A percentile compares a stretch with the other conserved stretches of the same genome.
These are phyloP conservation scores for Fraxinus ornus DNA, from an alignment of 305 asterid genomes.

Conservation along the genomic window DNA sequence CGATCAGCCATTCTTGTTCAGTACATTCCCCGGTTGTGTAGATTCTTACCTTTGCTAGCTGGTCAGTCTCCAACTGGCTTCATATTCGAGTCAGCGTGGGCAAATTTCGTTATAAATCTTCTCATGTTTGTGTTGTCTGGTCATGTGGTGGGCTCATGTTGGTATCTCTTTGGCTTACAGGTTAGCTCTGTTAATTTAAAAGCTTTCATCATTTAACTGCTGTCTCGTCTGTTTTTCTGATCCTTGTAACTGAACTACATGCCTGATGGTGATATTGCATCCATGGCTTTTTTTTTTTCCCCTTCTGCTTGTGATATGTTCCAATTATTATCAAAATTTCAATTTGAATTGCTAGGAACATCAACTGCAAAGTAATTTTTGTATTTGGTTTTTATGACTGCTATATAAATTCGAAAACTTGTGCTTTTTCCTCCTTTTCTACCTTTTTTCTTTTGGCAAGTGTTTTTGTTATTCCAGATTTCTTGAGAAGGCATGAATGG, in stretches of 20 bases:
- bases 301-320: background rate
- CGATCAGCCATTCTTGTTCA: constrained; percentile 51
- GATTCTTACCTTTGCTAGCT: constrained; percentile 56
- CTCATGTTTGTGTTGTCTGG: constrained; percentile 54
- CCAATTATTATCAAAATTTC: background rate
- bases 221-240: background rate
- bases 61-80: constrained; percentile 61
- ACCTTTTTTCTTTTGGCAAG: background rate
- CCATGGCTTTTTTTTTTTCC: background rate
- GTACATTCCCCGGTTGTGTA: constrained; percentile 50
- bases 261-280: background rate
- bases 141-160: constrained; percentile 63
- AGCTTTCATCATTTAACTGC: background rate
- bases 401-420: background rate
- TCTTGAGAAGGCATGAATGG: background rate
- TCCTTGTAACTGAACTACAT: background rate
- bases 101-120: constrained; percentile 55
- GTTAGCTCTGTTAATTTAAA: constrained; percentile 22
- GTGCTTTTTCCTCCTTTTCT: background rate
- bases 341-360: background rate
- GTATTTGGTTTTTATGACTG: background rate
- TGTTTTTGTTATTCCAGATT: background rate
- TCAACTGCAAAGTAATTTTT: background rate
- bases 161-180: constrained; percentile 72
- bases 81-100: constrained; percentile 66